A percentile compares a stretch with the other conserved stretches of the same genome.
phyloP scores from a whole-genome alignment of 2,329 filamentous ascomycete genomes.

The Balansia obtecta region DNA sequence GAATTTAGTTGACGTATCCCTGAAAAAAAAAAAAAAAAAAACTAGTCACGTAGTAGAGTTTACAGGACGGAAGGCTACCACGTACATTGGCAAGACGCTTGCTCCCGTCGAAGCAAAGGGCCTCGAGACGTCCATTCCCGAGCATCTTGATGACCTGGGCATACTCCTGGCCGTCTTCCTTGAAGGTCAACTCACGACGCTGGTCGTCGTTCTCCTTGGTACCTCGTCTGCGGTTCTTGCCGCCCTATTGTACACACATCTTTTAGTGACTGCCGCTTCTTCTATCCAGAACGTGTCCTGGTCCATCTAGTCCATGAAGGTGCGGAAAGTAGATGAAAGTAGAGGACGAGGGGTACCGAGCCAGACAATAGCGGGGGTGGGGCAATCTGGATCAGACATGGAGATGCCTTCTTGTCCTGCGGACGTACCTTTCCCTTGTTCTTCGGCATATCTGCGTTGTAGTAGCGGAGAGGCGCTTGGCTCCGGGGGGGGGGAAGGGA shows the following conservation, averaged over 20 bases:
- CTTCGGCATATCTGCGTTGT: conserved; percentile 66
- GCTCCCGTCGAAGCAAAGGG: conserved; percentile 81
- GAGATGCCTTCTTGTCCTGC: background rate
- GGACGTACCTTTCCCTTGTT: conserved; percentile 94
- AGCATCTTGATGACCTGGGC: conserved; percentile 68
- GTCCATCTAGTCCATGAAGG: background rate
- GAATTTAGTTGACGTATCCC: too few species aligned
- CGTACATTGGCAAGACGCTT: conserved; percentile 30
- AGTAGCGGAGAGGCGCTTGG: background rate
- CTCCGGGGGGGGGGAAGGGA: too few species aligned
- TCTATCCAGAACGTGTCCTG: background rate
- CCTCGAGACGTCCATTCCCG: conserved; percentile 86
- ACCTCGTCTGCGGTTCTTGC: conserved; percentile 95
- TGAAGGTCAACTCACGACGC: conserved; percentile 97
- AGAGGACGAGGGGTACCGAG: background rate
- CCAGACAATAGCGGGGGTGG: conserved; percentile 15
- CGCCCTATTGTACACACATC: conserved; percentile 49
- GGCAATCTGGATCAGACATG: conserved; percentile 11
- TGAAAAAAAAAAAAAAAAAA: too few species aligned
- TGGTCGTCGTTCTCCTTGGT: conserved; percentile 99
- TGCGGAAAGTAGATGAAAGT: too few species aligned
- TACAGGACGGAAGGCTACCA: background rate
- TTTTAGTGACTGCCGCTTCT: conserved; percentile 8
- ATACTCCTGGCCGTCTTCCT: conserved; percentile 81
- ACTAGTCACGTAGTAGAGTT: too few species aligned